A percentile compares a stretch with the other conserved stretches of the same genome.
phyloP scores from a whole-genome alignment of 768 basidiomycete genomes.

The Amyloporia xantha region DNA sequence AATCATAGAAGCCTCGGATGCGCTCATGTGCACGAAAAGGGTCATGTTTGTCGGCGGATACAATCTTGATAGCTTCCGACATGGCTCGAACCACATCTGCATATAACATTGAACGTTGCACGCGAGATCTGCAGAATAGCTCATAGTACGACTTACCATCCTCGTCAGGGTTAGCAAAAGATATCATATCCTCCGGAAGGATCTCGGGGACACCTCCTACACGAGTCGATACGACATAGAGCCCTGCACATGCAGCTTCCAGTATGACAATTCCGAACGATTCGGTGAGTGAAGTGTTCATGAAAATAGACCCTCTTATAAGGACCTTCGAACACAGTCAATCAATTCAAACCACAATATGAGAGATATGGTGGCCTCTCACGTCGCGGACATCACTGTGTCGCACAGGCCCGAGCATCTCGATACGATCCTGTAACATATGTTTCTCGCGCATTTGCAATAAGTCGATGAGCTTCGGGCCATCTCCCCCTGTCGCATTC shows the following conservation, averaged over 20 bases:
- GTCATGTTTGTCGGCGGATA: slow-evolving; percentile 63
- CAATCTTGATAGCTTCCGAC: slow-evolving; percentile 68
- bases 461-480: slow-evolving; percentile 90
- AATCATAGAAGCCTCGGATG: slow-evolving; percentile 80
- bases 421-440: slow-evolving; percentile 85
- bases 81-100: slow-evolving; percentile 83
- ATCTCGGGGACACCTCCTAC: slow-evolving; percentile 97
- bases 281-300: slow-evolving; percentile 95
- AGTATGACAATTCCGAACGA: slow-evolving; percentile 97
- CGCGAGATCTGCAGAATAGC: neutral
- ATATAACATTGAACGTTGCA: neutral
- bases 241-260: slow-evolving; percentile 91
- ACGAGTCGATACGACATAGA: slow-evolving; percentile 89
- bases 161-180: slow-evolving; percentile 89
- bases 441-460: slow-evolving; percentile 94
- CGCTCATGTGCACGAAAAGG: slow-evolving; percentile 70
- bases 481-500: slow-evolving; percentile 72
- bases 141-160: slow-evolving; percentile 55
- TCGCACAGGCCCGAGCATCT: slow-evolving; percentile 74
- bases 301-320: slow-evolving; percentile 78
- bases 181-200: slow-evolving; percentile 89
- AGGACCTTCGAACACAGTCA: slow-evolving; percentile 52
- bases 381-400: slow-evolving; percentile 82
- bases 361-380: neutral
- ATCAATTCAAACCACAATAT: neutral